Conservation (phyloP, 257 asterid genomes). For the Knoxia roxburghii region DNA sequence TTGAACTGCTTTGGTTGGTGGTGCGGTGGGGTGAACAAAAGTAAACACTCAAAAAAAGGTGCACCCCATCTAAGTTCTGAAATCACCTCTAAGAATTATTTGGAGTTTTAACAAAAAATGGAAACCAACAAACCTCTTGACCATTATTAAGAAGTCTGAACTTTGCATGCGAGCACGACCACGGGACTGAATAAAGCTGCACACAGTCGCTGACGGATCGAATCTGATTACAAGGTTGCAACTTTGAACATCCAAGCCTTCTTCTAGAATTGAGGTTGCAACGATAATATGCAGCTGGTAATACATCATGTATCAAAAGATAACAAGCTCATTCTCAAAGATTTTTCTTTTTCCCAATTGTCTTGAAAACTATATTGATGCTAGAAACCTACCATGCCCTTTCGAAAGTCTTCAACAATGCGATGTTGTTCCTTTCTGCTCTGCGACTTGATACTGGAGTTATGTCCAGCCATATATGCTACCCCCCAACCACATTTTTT, state of each 20-base stretch:
- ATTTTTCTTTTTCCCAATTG: neutral
- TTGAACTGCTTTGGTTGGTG: neutral
- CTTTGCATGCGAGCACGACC: conserved; percentile 94
- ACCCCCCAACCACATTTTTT: conserved; percentile 56
- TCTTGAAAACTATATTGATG: neutral
- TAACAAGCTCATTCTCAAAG: neutral
- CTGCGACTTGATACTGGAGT: conserved; percentile 43
- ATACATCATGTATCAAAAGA: neutral
- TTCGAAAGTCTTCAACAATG: conserved; percentile 58
- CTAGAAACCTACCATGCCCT: conserved; percentile 30
- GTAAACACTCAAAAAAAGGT: neutral
- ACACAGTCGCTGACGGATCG: conserved; percentile 67
- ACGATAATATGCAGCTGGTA: conserved; percentile 73
- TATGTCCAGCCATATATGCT: conserved; percentile 61
- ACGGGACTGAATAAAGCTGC: conserved; percentile 93
- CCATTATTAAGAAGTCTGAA: conserved; percentile 75
- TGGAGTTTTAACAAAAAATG: neutral
- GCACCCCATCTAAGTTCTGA: neutral
- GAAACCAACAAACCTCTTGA: conserved; percentile 38
- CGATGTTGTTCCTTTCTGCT: conserved; percentile 52
- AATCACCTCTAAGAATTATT: neutral
- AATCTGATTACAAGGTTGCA: conserved; percentile 92
- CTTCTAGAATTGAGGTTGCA: conserved; percentile 88
- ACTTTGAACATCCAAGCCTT: conserved; percentile 89
- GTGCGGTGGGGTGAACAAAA: neutral